These are phyloP conservation scores for Mytilinidion resinicola DNA, from an alignment of 495 filamentous ascomycete species.

Conservation along the genomic window DNA sequence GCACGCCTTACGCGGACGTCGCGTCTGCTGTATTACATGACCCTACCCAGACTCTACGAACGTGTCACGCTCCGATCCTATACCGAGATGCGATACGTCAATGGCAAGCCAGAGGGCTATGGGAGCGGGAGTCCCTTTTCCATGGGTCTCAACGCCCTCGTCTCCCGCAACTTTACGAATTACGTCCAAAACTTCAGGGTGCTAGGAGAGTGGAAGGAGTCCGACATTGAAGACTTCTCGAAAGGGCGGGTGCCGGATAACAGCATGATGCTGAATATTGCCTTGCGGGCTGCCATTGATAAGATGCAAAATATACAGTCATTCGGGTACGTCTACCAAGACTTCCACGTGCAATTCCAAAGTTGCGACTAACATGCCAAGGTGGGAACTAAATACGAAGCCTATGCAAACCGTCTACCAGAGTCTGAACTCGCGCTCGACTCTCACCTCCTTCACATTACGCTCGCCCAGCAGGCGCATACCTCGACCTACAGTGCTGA, in stretches of 20 bases:
- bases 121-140: conserved; percentile 57
- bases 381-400: conserved; percentile 59
- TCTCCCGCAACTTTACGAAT: conserved; percentile 47
- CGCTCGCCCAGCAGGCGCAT: conserved; percentile 51
- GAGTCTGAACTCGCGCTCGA: conserved; percentile 44
- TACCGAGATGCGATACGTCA: conserved; percentile 53
- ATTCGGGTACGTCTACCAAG: conserved; percentile 39
- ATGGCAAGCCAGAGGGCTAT: conserved; percentile 54
- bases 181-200: conserved; percentile 50
- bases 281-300: conserved; percentile 53
- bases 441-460: conserved; percentile 50
- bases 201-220: conserved; percentile 54
- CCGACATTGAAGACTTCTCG: conserved; percentile 51
- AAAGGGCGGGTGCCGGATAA: conserved; percentile 56
- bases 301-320: conserved; percentile 50
- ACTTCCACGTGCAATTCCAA: background rate
- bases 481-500: conserved; percentile 51
- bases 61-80: conserved; percentile 53
- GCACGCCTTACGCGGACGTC: conserved; percentile 55
- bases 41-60: conserved; percentile 55
- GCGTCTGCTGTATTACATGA: conserved; percentile 60
- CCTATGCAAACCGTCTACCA: conserved; percentile 55
- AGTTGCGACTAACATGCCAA: conserved; percentile 20
- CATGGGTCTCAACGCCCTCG: conserved; percentile 56
- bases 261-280: conserved; percentile 57